Conservation (phyloP, 1,284 basidiomycete genomes). For the Hypsizygus ulmarius region DNA sequence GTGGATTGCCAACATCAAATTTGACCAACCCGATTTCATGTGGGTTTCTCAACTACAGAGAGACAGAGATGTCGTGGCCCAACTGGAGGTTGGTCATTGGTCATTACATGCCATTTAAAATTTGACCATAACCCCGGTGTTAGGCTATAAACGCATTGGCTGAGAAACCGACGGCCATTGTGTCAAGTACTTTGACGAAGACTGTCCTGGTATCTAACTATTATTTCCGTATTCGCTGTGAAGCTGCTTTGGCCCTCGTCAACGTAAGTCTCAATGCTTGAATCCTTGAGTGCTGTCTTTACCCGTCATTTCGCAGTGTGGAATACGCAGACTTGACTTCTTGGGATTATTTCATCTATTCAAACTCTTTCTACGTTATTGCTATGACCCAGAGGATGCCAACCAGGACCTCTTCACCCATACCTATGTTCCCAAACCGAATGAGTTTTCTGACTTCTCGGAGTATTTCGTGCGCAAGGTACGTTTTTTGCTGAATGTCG, state of each 20-base stretch:
- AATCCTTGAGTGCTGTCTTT: slow-evolving; percentile 1
- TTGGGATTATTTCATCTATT: slow-evolving; percentile 94
- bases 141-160: slow-evolving; percentile 86
- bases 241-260: slow-evolving; percentile 87
- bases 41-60: slow-evolving; percentile 97
- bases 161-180: slow-evolving; percentile 81
- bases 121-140: slow-evolving; percentile 14
- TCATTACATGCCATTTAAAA: slow-evolving; percentile 10
- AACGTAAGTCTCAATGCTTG: slow-evolving; percentile 51
- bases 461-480: slow-evolving; percentile 97
- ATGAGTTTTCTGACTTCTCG: slow-evolving; percentile 89
- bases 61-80: slow-evolving; percentile 97
- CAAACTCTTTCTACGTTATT: slow-evolving; percentile 93
- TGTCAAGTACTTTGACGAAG: slow-evolving; percentile 90
- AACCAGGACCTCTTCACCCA: slow-evolving; percentile 81
- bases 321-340: slow-evolving; percentile 76
- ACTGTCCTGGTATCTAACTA: slow-evolving; percentile 95
- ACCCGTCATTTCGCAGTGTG: slow-evolving; percentile 55
- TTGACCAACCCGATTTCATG: slow-evolving; percentile 98
- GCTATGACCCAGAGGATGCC: slow-evolving; percentile 80
- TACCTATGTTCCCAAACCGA: slow-evolving; percentile 87
- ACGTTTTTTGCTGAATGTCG: slow-evolving; percentile 18
- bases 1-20: slow-evolving; percentile 92
- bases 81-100: slow-evolving; percentile 74
- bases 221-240: slow-evolving; percentile 95